Conservation (phyloP, 2,329 filamentous ascomycete species). For the Phoma sp. region DNA sequence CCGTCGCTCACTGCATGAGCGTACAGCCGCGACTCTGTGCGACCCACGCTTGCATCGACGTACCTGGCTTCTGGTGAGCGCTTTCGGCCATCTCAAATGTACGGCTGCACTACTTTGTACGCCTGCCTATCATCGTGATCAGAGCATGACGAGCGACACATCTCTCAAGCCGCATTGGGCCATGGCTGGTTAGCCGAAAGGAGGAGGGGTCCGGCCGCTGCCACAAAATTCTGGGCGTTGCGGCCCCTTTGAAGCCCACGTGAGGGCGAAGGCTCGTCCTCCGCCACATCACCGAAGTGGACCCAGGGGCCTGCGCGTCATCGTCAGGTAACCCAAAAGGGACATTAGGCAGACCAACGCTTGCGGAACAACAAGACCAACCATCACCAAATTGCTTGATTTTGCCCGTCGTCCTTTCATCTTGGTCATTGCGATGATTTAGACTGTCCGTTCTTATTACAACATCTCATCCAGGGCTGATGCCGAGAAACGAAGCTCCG, state of each 20-base stretch:
- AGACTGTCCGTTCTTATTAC: not conserved
- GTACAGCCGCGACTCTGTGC: slow-evolving; percentile 31
- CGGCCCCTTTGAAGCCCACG: slow-evolving; percentile 33
- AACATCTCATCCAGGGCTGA: slow-evolving; percentile 3
- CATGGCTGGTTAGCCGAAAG: slow-evolving; percentile 31
- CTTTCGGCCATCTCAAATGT: slow-evolving; percentile 7
- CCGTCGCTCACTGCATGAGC: slow-evolving; percentile 41
- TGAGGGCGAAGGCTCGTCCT: slow-evolving; percentile 30
- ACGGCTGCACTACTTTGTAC: too few species aligned
- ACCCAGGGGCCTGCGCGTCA: slow-evolving; percentile 44
- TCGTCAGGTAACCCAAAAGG: slow-evolving; percentile 37
- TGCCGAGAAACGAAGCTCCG: slow-evolving; percentile 9
- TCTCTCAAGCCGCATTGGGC: slow-evolving; percentile 27
- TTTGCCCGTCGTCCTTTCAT: not conserved
- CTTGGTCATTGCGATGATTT: not conserved
- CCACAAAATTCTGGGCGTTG: slow-evolving; percentile 35
- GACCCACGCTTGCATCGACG: slow-evolving; percentile 29
- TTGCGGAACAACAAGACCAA: not conserved
- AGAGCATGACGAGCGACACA: slow-evolving; percentile 30
- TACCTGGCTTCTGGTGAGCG: slow-evolving; percentile 40
- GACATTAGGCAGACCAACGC: not conserved
- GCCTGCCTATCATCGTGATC: slow-evolving; percentile 10
- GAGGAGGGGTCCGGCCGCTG: slow-evolving; percentile 26
- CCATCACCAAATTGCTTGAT: not conserved
- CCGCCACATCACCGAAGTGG: slow-evolving; percentile 32